These are phyloP conservation scores for Pythium apleroticum DNA, from an alignment of 352 stramenopile genomes.

Conservation along the genomic window DNA sequence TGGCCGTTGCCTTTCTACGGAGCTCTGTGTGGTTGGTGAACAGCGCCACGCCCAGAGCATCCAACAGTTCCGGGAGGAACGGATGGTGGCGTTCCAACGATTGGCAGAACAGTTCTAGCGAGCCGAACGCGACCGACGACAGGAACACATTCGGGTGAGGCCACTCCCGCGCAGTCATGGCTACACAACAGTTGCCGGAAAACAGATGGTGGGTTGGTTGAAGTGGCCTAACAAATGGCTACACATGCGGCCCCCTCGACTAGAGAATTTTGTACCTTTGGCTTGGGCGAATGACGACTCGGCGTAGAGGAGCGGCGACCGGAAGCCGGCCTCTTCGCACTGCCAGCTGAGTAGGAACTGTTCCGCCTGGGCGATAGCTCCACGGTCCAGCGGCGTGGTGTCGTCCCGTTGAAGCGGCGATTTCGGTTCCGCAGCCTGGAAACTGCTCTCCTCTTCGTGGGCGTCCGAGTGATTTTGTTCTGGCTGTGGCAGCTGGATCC, in stretches of 20 bases:
- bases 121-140: conserved; percentile 47
- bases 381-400: conserved; percentile 3
- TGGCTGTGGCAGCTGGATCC: background rate
- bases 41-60: conserved; percentile 7
- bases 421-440: background rate
- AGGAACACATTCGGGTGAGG: conserved; percentile 54
- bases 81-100: conserved; percentile 48
- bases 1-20: conserved; percentile 7
- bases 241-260: too few species aligned
- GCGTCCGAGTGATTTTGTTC: background rate
- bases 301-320: conserved; percentile 59
- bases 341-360: conserved; percentile 59
- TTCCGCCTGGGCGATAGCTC: conserved; percentile 28
- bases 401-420: background rate
- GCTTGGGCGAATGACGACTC: conserved; percentile 60
- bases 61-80: conserved; percentile 32
- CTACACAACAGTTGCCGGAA: background rate
- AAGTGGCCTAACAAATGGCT: background rate
- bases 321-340: conserved; percentile 46
- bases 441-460: background rate
- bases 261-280: conserved; percentile 33
- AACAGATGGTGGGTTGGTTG: conserved; percentile 15
- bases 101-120: conserved; percentile 45
- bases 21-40: conserved; percentile 18
- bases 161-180: conserved; percentile 28